Base-by-base conservation (phyloP, 2,329 filamentous ascomycete species). In the Xylariaceae sp. region DNA sequence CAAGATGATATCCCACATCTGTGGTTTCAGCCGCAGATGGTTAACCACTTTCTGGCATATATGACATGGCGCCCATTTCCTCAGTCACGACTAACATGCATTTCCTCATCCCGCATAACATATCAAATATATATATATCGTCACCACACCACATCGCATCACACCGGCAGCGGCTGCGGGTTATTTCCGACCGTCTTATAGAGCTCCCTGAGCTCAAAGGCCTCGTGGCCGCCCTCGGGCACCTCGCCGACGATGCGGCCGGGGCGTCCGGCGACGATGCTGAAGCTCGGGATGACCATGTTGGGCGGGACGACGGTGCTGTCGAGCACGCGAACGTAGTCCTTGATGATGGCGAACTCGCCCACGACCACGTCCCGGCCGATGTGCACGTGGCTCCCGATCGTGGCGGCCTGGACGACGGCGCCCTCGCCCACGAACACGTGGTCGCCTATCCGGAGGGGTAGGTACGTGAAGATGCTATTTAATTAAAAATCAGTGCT, bases 281-380 rank as follows among this genome's bases (percentile, higher is more conserved):
- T 89, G 60, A 92, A 94, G 57, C 88, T 89, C 1, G 90, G 88
- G 39, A 97, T 84, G 16, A 97, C 87, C 81, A 94, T 94, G 44
- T 88, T 84, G 0, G 84, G 72, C 2, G 92, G 85, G 5, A 98
- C 76, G 3, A 96, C 82, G 0, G 86, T 79, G 19, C 84, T 84
- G 44, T 95, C 88, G 50, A 97, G 66, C 28, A 98, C 79, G 60
- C 84, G 83, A 33, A 94, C 88, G 57, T 88, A 94, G 61, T 97
- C 92, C 63, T 95, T 96, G 58, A 97, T 78, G 44, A 96, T 90
- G 34, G 83, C 85, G 62, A 96, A 89, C 51, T 88, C 84, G 40
- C 87, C 85, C 34, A 98, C 72, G 1, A 84, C 82, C 47, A 81
- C 86, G 36, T 81, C 78, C 39, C 74, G 73, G 15, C 88, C 89